These are phyloP conservation scores for Suhomyces sp. DNA, from an alignment of 805 yeast genomes.

Conservation along the genomic window DNA sequence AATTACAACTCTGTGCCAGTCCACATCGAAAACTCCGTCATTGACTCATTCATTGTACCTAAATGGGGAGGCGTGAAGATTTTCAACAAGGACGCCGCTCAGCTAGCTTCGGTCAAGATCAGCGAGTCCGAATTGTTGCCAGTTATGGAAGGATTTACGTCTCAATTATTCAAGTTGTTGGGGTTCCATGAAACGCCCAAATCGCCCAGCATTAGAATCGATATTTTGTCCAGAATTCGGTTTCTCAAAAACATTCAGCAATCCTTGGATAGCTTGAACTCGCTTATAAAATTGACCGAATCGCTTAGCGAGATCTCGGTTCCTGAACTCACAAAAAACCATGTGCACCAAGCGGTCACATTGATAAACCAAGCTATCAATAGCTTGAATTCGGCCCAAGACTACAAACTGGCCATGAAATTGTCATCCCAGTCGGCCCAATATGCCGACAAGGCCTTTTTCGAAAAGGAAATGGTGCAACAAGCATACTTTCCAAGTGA, in stretches of 20 bases:
- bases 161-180: slow-evolving; percentile 69
- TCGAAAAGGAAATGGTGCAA: slow-evolving; percentile 92
- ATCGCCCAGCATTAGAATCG: slow-evolving; percentile 62
- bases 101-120: slow-evolving; percentile 23
- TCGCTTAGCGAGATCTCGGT: slow-evolving; percentile 78
- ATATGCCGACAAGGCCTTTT: slow-evolving; percentile 74
- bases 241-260: slow-evolving; percentile 56
- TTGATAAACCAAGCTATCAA: slow-evolving; percentile 38
- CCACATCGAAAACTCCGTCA: slow-evolving; percentile 42
- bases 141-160: slow-evolving; percentile 64
- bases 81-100: slow-evolving; percentile 37
- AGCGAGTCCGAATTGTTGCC: slow-evolving; percentile 48
- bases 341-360: slow-evolving; percentile 52
- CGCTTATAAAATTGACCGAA: slow-evolving; percentile 65
- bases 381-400: slow-evolving; percentile 20
- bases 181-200: slow-evolving; percentile 63
- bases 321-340: slow-evolving; percentile 63
- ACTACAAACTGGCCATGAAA: slow-evolving; percentile 29
- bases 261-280: slow-evolving; percentile 66
- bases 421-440: slow-evolving; percentile 55
- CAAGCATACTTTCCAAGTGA: slow-evolving; percentile 94
- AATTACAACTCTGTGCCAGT: slow-evolving; percentile 46
- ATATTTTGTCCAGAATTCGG: slow-evolving; percentile 59
- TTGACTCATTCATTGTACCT: slow-evolving; percentile 72
- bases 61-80: slow-evolving; percentile 85